Percentiles rank a stretch among this genome's conserved stretches.
Conservation (phyloP, 2,329 filamentous ascomycete genomes). For the Talaromyces marneffei region DNA sequence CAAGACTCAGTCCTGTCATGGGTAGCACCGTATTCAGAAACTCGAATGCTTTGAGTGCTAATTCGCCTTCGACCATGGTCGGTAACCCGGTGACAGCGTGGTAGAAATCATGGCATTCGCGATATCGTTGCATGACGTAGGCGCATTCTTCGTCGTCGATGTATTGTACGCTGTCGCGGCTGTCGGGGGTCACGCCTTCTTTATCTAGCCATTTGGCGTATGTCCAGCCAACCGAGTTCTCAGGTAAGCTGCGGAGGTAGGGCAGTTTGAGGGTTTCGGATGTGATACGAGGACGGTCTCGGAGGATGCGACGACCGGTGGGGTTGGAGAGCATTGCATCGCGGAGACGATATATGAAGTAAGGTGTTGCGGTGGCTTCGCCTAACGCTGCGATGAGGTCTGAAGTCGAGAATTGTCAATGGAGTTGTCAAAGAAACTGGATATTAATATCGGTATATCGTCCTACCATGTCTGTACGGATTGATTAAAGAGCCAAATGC, state of each 20-base stretch:
- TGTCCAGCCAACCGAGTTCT: constrained; percentile 68
- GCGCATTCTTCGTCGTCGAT: constrained; percentile 94
- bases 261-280: constrained; percentile 63
- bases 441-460: neutral
- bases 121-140: constrained; percentile 97
- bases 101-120: constrained; percentile 97
- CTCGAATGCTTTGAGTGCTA: constrained; percentile 97
- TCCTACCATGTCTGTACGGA: constrained; percentile 74
- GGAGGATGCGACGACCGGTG: constrained; percentile 85
- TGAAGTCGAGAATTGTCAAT: constrained; percentile 27
- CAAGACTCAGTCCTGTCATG: constrained; percentile 85
- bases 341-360: constrained; percentile 88
- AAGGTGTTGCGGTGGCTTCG: constrained; percentile 88
- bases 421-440: neutral
- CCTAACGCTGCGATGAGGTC: constrained; percentile 93
- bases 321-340: constrained; percentile 80
- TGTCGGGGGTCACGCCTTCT: constrained; percentile 90
- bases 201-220: constrained; percentile 91
- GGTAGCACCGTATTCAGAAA: constrained; percentile 90
- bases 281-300: constrained; percentile 80
- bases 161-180: constrained; percentile 73
- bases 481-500: constrained; percentile 60
- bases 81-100: constrained; percentile 90
- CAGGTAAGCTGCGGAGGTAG: constrained; percentile 64
- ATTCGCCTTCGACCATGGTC: constrained; percentile 87